These are phyloP conservation scores for Cladosporium austrohemisphaericum DNA, from an alignment of 2,329 filamentous ascomycete genomes.

Conservation along the genomic window DNA sequence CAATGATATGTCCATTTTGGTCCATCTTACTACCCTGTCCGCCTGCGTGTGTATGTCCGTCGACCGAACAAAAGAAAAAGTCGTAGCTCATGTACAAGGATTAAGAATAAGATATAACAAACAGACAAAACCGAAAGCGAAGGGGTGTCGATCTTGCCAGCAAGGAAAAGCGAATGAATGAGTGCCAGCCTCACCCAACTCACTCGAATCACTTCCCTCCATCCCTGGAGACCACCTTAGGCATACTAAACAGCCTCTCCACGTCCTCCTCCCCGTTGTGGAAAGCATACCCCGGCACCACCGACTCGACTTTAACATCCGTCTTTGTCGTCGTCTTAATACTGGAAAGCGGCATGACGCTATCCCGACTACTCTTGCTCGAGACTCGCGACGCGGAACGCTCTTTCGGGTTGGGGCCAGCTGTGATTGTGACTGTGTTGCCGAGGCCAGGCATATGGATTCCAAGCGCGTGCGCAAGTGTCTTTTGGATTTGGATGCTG, in stretches of 20 bases:
- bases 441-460: conserved; percentile 12
- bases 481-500: not conserved
- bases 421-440: conserved; percentile 10
- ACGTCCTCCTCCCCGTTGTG: conserved; percentile 9
- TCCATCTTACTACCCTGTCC: too few species aligned
- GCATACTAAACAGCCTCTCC: conserved; percentile 4
- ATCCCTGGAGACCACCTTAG: not conserved
- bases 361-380: conserved; percentile 1
- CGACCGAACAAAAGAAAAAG: too few species aligned
- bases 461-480: conserved; percentile 3
- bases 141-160: too few species aligned
- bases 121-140: too few species aligned
- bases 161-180: too few species aligned
- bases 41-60: too few species aligned
- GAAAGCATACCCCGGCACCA: not conserved
- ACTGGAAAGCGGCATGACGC: conserved; percentile 1
- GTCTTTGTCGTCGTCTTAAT: conserved; percentile 3
- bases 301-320: conserved; percentile 1
- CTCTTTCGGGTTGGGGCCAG: not conserved
- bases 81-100: too few species aligned
- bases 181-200: not conserved
- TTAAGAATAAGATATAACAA: too few species aligned
- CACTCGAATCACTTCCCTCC: not conserved
- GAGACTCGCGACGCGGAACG: not conserved
- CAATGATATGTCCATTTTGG: too few species aligned